Conservation (phyloP, 179 eudicot species). For the Patellifolia procumbens region DNA sequence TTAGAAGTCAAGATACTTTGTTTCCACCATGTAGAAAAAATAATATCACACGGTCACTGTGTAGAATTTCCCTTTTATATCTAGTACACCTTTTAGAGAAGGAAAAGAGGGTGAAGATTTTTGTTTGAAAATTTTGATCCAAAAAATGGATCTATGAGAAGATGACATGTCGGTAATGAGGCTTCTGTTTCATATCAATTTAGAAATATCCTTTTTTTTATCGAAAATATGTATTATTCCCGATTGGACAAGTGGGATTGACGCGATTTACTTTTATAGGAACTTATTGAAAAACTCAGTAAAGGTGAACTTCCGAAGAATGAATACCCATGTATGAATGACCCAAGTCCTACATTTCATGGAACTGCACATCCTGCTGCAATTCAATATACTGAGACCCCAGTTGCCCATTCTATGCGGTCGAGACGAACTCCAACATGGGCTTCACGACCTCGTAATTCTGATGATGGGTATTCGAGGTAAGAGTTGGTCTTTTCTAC, state of each 20-base stretch:
- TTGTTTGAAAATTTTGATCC: too few species aligned
- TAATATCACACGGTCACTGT: too few species aligned
- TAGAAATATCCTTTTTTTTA: neutral
- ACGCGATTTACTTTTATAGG: conserved; percentile 49
- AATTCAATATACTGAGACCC: conserved; percentile 46
- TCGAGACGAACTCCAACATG: conserved; percentile 85
- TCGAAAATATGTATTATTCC: neutral
- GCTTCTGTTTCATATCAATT: neutral
- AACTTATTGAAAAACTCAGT: conserved; percentile 77
- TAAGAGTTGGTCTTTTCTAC: conserved; percentile 22
- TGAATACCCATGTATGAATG: conserved; percentile 94
- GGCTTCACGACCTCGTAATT: conserved; percentile 80
- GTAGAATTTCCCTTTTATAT: too few species aligned
- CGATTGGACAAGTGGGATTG: neutral
- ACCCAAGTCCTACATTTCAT: conserved; percentile 82
- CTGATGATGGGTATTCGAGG: conserved; percentile 99
- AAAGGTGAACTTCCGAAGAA: conserved; percentile 82
- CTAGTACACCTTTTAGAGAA: too few species aligned
- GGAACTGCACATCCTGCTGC: conserved; percentile 62
- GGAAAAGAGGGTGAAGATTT: too few species aligned
- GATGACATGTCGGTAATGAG: too few species aligned
- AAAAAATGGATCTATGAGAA: too few species aligned
- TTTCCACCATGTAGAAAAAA: too few species aligned
- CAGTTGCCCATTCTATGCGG: conserved; percentile 80
- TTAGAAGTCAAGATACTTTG: too few species aligned